These are phyloP conservation scores for Nicotiana otophora DNA, from an alignment of 257 asterid species.

Conservation along the genomic window DNA sequence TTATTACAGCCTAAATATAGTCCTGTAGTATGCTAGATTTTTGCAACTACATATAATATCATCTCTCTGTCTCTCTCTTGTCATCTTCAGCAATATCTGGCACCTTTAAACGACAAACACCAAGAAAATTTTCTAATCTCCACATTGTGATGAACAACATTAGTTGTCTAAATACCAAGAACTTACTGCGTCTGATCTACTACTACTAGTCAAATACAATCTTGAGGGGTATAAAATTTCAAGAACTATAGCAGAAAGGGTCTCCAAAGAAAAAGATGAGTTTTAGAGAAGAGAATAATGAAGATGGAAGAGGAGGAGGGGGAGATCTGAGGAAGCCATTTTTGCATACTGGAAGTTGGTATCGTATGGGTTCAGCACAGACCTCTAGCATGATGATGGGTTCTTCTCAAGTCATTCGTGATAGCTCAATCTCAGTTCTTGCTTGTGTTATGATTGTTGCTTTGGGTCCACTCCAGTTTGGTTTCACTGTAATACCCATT, in stretches of 20 bases:
- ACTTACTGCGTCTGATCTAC: background rate
- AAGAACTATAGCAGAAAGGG: background rate
- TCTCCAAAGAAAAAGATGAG: slow-evolving; percentile 41
- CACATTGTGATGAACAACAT: background rate
- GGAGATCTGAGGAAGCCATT: slow-evolving; percentile 82
- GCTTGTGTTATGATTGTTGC: slow-evolving; percentile 93
- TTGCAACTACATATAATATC: background rate
- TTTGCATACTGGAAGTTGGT: slow-evolving; percentile 93
- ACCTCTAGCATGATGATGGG: slow-evolving; percentile 68
- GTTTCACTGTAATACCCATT: slow-evolving; percentile 62
- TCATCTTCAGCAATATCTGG: background rate
- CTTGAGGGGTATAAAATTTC: background rate
- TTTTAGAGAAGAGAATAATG: slow-evolving; percentile 63
- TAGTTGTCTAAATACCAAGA: background rate
- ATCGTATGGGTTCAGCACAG: slow-evolving; percentile 80
- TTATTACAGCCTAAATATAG: background rate
- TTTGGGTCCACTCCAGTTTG: slow-evolving; percentile 85
- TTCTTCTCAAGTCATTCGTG: slow-evolving; percentile 69
- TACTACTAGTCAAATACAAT: background rate
- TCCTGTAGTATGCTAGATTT: background rate
- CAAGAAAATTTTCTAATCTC: background rate
- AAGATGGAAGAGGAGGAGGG: slow-evolving; percentile 39
- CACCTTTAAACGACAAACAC: background rate
- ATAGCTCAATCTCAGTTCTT: slow-evolving; percentile 70
- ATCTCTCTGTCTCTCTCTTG: no score